Evolutionary conservation across 305 asterid genomes (phyloP).

Genomic region (Rubia peregrina): DNA sequence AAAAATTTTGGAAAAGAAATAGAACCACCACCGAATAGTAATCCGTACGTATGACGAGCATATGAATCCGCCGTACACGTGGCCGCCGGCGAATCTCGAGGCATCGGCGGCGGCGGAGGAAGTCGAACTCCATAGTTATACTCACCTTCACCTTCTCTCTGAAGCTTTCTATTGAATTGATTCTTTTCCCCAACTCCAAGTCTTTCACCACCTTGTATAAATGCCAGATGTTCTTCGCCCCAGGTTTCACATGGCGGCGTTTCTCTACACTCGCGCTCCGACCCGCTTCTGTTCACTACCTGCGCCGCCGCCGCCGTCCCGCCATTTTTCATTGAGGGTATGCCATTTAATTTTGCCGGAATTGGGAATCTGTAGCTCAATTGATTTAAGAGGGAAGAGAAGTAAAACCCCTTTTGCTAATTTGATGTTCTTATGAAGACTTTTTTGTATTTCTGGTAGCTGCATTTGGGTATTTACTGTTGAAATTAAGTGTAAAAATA

Average conservation of each 20-base stretch:
- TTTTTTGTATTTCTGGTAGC: neutral
- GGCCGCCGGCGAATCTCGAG: neutral
- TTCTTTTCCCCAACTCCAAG: constrained; percentile 3
- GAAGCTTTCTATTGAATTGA: neutral
- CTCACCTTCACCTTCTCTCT: neutral
- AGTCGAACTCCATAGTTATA: neutral
- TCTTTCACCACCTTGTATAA: neutral
- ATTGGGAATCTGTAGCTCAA: neutral
- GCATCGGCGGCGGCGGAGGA: neutral
- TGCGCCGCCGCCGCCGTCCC: neutral
- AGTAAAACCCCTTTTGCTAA: neutral
- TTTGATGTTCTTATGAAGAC: neutral
- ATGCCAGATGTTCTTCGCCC: neutral
- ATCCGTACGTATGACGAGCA: neutral
- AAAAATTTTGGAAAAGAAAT: neutral
- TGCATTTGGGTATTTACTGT: neutral
- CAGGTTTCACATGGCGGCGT: constrained; percentile 6
- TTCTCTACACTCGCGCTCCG: neutral
- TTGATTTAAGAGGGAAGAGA: neutral
- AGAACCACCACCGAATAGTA: neutral
- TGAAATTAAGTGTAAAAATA: neutral
- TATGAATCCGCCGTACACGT: neutral
- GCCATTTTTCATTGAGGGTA: constrained; percentile 2
- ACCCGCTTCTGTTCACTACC: neutral
- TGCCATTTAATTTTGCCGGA: neutral